These are phyloP conservation scores for Huntiella moniliformis DNA, from an alignment of 2,329 filamentous ascomycete genomes.

Conservation along the genomic window DNA sequence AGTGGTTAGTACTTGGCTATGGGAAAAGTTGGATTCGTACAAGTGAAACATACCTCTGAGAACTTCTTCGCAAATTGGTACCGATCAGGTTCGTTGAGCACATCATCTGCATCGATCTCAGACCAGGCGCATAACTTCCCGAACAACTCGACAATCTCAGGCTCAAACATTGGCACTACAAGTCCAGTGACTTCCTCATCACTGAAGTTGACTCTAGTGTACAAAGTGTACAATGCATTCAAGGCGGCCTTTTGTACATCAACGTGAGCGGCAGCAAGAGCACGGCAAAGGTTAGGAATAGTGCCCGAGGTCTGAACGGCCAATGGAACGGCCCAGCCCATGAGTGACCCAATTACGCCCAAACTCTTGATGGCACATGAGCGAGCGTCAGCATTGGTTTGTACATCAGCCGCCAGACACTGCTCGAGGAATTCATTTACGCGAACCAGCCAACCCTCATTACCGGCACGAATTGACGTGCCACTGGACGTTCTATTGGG, in stretches of 20 bases:
- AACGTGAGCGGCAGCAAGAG: slow-evolving; percentile 50
- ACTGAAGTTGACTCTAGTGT: slow-evolving; percentile 53
- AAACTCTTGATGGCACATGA: slow-evolving; percentile 59
- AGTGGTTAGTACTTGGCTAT: neutral
- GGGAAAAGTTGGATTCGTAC: neutral
- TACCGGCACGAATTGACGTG: slow-evolving; percentile 52
- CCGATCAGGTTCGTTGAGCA: slow-evolving; percentile 57
- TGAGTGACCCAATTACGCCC: slow-evolving; percentile 55
- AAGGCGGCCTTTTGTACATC: slow-evolving; percentile 61
- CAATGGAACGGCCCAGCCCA: slow-evolving; percentile 76
- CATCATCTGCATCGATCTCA: slow-evolving; percentile 56
- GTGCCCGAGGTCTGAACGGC: slow-evolving; percentile 55
- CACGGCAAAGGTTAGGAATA: slow-evolving; percentile 50
- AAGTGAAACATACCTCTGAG: slow-evolving; percentile 47
- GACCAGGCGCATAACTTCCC: slow-evolving; percentile 65
- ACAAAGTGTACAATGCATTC: slow-evolving; percentile 69
- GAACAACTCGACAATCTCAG: slow-evolving; percentile 52
- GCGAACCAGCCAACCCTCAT: slow-evolving; percentile 74
- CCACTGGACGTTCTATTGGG: slow-evolving; percentile 46
- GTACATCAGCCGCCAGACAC: slow-evolving; percentile 48
- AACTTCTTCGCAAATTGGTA: slow-evolving; percentile 89
- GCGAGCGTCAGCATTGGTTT: slow-evolving; percentile 47
- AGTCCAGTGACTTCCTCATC: slow-evolving; percentile 63
- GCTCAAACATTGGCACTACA: slow-evolving; percentile 60
- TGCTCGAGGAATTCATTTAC: slow-evolving; percentile 55